Conservation (phyloP, 306 rosid genomes). For the Vigna hirtella region DNA sequence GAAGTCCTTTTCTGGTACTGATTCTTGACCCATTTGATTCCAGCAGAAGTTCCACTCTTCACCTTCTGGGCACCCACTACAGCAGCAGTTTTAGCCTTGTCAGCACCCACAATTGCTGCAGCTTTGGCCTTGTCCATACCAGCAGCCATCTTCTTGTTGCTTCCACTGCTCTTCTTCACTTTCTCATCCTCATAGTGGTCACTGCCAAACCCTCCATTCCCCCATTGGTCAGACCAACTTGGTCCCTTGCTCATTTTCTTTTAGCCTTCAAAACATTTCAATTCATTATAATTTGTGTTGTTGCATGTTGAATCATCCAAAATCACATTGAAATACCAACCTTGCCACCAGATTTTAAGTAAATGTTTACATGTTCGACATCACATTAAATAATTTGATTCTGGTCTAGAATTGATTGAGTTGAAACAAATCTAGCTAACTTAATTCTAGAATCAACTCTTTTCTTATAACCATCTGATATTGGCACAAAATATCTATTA, state of each 20-base stretch:
- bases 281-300: background rate
- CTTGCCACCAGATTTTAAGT: background rate
- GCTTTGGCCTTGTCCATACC: slow-evolving; percentile 64
- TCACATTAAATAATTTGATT: background rate
- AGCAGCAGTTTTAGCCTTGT: slow-evolving; percentile 54
- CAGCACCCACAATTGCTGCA: slow-evolving; percentile 57
- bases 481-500: too few relatives aligned
- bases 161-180: slow-evolving; percentile 53
- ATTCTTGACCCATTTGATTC: slow-evolving; percentile 78
- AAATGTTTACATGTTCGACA: background rate
- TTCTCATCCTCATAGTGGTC: slow-evolving; percentile 44
- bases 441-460: too few relatives aligned
- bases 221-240: slow-evolving; percentile 86
- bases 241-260: slow-evolving; percentile 74
- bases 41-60: slow-evolving; percentile 68
- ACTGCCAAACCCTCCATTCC: slow-evolving; percentile 49
- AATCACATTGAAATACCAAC: background rate
- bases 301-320: background rate
- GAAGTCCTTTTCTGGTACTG: slow-evolving; percentile 67
- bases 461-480: too few relatives aligned
- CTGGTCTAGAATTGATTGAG: background rate
- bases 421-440: background rate
- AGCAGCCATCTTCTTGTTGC: slow-evolving; percentile 60
- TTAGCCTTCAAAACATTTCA: slow-evolving; percentile 11
- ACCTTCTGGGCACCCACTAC: slow-evolving; percentile 52